Evolutionary conservation across 116 monocot genomes (phyloP).

Genomic region (Dioscorea cayenensis): DNA sequence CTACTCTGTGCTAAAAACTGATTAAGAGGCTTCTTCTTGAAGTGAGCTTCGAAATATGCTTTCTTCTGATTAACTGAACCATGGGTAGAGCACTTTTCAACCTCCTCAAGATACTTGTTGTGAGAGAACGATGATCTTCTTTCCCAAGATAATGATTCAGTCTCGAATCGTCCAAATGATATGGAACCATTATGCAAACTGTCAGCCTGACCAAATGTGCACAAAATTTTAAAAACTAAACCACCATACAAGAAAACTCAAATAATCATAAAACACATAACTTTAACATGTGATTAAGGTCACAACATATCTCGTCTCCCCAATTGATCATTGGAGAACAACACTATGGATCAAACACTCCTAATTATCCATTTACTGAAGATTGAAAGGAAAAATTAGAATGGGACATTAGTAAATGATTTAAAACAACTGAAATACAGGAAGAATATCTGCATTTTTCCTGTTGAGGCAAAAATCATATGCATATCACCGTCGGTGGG

Average conservation of each 20-base stretch:
- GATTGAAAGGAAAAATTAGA: no score
- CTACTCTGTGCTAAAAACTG: conserved; percentile 14
- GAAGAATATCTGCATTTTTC: no score
- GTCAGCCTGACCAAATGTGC: conserved; percentile 15
- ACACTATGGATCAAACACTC: not conserved
- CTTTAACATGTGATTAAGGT: not conserved
- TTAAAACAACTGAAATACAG: no score
- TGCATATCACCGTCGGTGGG: no score
- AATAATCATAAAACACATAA: not conserved
- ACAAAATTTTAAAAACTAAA: not conserved
- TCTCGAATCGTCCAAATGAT: conserved; percentile 50
- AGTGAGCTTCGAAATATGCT: conserved; percentile 51
- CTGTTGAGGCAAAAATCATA: no score
- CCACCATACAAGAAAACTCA: not conserved
- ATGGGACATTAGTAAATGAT: no score
- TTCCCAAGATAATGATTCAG: conserved; percentile 43
- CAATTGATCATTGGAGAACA: not conserved
- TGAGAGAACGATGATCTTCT: conserved; percentile 42
- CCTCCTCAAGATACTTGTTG: conserved; percentile 53
- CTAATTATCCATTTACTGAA: no score
- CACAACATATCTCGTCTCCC: not conserved
- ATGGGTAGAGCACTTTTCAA: conserved; percentile 37
- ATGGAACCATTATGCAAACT: conserved; percentile 27
- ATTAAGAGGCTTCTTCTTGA: conserved; percentile 36
- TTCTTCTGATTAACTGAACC: conserved; percentile 50